These are phyloP conservation scores for Oleoguttula mirabilis DNA, from an alignment of 495 filamentous ascomycete genomes.

Conservation along the genomic window DNA sequence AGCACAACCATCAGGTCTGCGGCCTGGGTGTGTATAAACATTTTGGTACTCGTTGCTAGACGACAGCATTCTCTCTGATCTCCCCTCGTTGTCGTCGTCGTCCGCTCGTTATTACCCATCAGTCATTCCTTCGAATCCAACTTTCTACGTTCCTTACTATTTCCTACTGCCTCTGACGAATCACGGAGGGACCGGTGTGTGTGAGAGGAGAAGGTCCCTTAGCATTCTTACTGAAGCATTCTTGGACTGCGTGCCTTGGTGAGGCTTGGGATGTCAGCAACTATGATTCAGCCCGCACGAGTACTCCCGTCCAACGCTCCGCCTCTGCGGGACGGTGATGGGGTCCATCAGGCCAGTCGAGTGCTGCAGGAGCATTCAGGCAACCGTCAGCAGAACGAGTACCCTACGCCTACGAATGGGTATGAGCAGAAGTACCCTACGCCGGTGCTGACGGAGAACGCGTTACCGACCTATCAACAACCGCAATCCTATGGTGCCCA, in stretches of 20 bases:
- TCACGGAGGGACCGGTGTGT: too few relatives aligned
- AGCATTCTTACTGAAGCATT: conserved; percentile 24
- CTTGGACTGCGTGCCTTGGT: conserved; percentile 17
- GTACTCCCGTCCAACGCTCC: conserved; percentile 35
- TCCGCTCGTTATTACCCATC: too few relatives aligned
- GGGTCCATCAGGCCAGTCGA: conserved; percentile 8
- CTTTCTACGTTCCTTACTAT: too few relatives aligned
- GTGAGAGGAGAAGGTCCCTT: conserved; percentile 11
- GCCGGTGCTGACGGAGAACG: conserved; percentile 11
- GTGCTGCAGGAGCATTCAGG: conserved; percentile 29
- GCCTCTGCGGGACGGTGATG: conserved; percentile 12
- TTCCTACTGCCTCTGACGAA: too few relatives aligned
- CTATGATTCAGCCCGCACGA: conserved; percentile 21
- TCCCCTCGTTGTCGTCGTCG: too few relatives aligned
- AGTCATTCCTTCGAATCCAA: too few relatives aligned
- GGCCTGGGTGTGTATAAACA: conserved; percentile 30
- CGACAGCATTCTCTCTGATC: too few relatives aligned
- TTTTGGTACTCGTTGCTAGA: too few relatives aligned
- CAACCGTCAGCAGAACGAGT: conserved; percentile 23
- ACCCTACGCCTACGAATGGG: neutral
- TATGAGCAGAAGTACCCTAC: conserved; percentile 4
- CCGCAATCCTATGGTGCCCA: conserved; percentile 1
- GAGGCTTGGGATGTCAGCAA: conserved; percentile 4
- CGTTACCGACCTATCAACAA: conserved; percentile 6
- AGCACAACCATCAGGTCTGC: conserved; percentile 9